Evolutionary conservation across 805 yeast species (phyloP), one percentile per base, ranked within the genome.

Genomic region (Metschnikowia matae): DNA sequence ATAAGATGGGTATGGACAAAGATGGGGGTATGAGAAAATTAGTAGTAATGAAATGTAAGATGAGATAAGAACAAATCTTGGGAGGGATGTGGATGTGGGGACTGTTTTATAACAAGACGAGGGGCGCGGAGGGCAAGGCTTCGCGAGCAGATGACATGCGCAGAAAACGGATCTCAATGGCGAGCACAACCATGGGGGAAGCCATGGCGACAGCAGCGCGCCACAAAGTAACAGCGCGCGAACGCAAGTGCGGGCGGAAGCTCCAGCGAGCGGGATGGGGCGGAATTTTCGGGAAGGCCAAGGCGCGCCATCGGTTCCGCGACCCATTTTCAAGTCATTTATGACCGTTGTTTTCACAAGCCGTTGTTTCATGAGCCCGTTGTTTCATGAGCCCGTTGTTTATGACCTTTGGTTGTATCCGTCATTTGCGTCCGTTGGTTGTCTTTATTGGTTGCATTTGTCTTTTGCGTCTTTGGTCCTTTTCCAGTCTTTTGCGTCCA

Each of bases 141-240:
- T 47, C 49, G 55, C 55, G 55, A 52, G 53, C 33, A 20, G 33
- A 35, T 17, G 23, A 29, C 40, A 31, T 42, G 23, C 26, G 33
- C 31, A 17, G 23, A 49, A 52, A 52, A 44, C 49, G 51, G 55
- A 42, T 34, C 35, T 46, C 45, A 40, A 46, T 49, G 51, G 53
- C 55, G 55, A 52, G 52, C 46, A 17, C 21, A 20, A 34, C 35
- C 14, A 36, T 23, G 49, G 43, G 46, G 46, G 44, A 44, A 44
- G 40, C 44, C 50, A 46, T 44, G 46, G 46, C 46, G 46, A 44
- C 32, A 23, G 6, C 17, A 3, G 40, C 40, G 46, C 32, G 34
- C 40, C 7, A 23, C 11, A 13, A 14, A 43, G 46, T 33, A 43
- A 43, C 40, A 43, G 40, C 26, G 40, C 23, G 40, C 46, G 46